A percentile compares a stretch with the other conserved stretches of the same genome.
phyloP scores from a whole-genome alignment of 225 moss, liverwort and hornwort species.

The Pseudisothecium myosuroides region DNA sequence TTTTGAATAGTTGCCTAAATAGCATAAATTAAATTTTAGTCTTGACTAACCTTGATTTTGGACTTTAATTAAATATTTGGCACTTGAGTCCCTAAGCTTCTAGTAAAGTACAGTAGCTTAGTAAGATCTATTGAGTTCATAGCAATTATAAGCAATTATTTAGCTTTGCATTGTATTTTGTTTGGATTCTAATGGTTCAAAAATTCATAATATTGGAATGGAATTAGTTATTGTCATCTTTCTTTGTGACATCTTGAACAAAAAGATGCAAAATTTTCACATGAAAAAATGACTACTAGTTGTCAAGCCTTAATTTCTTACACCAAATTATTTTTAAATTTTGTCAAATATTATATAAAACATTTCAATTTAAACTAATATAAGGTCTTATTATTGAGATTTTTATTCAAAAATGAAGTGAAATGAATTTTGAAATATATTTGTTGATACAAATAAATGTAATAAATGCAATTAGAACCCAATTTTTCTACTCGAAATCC shows the following conservation, averaged over 20 bases:
- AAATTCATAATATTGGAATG: neutral
- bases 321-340: neutral
- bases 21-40: too few species aligned
- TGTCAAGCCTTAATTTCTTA: accelerated
- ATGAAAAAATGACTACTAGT: neutral
- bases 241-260: neutral
- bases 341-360: too few species aligned
- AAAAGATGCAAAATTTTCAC: neutral
- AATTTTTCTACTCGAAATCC: accelerated
- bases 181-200: neutral
- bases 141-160: neutral
- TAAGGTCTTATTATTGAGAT: accelerated
- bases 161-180: neutral
- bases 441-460: neutral
- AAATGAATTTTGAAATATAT: too few species aligned
- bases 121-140: neutral
- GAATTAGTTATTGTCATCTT: too few species aligned
- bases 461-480: accelerated
- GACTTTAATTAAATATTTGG: too few species aligned
- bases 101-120: accelerated
- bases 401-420: neutral
- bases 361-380: accelerated
- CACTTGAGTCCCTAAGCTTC: too few species aligned
- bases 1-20: too few species aligned
- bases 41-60: too few species aligned